Conservation (phyloP, 2,329 filamentous ascomycete genomes). For the Aspergillus sp. region DNA sequence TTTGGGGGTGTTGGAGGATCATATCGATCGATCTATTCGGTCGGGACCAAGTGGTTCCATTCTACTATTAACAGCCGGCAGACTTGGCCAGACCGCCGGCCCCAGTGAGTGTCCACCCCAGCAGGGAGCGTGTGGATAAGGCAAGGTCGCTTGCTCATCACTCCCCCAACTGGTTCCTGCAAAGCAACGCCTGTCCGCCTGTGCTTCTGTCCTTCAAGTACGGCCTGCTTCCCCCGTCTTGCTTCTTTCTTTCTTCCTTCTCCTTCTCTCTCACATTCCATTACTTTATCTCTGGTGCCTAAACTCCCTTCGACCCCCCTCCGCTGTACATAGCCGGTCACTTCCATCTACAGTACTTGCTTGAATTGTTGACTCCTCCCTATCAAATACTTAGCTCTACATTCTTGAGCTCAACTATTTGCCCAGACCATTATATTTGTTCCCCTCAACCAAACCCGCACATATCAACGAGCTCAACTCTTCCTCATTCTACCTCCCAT, state of each 20-base stretch:
- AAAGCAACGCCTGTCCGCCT: not conserved
- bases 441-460: not conserved
- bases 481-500: not conserved
- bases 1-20: not conserved
- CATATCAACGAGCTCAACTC: not conserved
- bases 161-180: constrained; percentile 20
- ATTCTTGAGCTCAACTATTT: constrained; percentile 16
- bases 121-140: constrained; percentile 9
- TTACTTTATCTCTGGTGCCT: constrained; percentile 2
- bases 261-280: not conserved
- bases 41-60: constrained; percentile 12
- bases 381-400: constrained; percentile 12
- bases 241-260: constrained; percentile 3
- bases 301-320: not conserved
- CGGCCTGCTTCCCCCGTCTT: constrained; percentile 9
- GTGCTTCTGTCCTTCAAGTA: constrained; percentile 15
- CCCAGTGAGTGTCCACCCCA: constrained; percentile 11
- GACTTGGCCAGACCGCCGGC: constrained; percentile 23
- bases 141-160: constrained; percentile 10
- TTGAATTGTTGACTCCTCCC: constrained; percentile 14
- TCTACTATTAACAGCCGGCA: constrained; percentile 19
- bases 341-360: constrained; percentile 4
- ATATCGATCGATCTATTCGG: constrained; percentile 15
- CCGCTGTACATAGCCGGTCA: not conserved
- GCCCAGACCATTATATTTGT: constrained; percentile 1